Evolutionary conservation across 345 rosid species (phyloP).

Genomic region (Eucalyptus brandiana): DNA sequence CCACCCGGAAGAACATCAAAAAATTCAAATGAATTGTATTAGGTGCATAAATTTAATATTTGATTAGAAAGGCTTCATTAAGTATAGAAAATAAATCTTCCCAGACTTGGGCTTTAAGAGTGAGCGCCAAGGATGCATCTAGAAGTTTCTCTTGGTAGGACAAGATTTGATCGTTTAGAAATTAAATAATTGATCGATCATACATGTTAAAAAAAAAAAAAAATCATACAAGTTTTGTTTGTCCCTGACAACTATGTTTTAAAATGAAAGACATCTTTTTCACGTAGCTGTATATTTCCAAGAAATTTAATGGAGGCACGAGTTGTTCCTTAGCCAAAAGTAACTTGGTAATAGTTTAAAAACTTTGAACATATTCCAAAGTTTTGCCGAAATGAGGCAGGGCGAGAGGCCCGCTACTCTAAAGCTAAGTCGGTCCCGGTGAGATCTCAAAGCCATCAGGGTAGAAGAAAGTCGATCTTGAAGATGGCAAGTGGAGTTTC

Average conservation of each 20-base stretch:
- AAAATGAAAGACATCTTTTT: not conserved
- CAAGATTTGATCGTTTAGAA: not conserved
- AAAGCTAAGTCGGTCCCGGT: not conserved
- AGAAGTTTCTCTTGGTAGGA: not conserved
- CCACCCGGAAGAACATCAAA: not conserved
- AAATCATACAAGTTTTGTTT: not conserved
- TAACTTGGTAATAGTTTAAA: not conserved
- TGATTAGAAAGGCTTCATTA: not conserved
- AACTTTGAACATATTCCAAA: not conserved
- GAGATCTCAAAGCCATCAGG: not conserved
- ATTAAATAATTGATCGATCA: accelerated
- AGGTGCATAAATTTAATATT: not conserved
- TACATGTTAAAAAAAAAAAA: not conserved
- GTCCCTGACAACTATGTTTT: not conserved
- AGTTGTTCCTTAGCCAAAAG: not conserved
- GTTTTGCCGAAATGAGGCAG: not conserved
- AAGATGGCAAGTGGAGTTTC: not conserved
- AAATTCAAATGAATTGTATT: not conserved
- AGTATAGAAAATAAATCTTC: not conserved
- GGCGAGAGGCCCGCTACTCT: not conserved
- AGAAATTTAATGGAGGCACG: not conserved
- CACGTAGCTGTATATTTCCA: not conserved
- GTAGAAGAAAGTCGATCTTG: not conserved
- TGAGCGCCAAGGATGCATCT: not conserved
- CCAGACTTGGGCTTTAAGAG: not conserved